Conservation (phyloP, 2,329 filamentous ascomycete species). For the Sporothrix dimorphospora region DNA sequence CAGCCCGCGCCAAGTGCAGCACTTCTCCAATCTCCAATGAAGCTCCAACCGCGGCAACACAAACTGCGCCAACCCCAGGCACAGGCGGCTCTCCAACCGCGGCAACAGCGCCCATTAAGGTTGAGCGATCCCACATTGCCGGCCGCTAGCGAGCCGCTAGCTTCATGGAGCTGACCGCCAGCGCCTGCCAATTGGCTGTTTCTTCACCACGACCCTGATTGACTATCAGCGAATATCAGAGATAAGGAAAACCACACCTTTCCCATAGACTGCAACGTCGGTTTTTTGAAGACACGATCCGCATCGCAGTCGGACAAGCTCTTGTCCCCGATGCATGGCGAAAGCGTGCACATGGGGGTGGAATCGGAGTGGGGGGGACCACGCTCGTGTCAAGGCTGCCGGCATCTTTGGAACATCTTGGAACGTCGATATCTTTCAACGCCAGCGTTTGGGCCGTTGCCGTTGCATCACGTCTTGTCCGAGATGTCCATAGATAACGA, state of each 20-base stretch:
- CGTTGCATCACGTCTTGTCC: conserved; percentile 6
- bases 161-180: background rate
- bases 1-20: no score
- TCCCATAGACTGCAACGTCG: background rate
- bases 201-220: background rate
- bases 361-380: background rate
- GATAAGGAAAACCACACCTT: conserved; percentile 7
- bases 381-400: background rate
- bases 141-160: conserved; percentile 9
- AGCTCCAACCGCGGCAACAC: background rate
- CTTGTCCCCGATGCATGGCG: background rate
- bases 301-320: background rate
- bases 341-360: background rate
- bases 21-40: no score
- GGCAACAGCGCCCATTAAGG: conserved; percentile 13
- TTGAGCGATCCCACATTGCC: conserved; percentile 5
- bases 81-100: conserved; percentile 12
- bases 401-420: background rate
- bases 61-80: background rate
- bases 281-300: background rate
- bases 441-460: background rate
- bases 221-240: background rate
- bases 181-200: background rate
- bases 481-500: conserved; percentile 12
- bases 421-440: conserved; percentile 6